Evolutionary conservation across 306 rosid genomes (phyloP), one percentile per base, ranked within the genome.

Genomic region (Pyrus betulifolia): DNA sequence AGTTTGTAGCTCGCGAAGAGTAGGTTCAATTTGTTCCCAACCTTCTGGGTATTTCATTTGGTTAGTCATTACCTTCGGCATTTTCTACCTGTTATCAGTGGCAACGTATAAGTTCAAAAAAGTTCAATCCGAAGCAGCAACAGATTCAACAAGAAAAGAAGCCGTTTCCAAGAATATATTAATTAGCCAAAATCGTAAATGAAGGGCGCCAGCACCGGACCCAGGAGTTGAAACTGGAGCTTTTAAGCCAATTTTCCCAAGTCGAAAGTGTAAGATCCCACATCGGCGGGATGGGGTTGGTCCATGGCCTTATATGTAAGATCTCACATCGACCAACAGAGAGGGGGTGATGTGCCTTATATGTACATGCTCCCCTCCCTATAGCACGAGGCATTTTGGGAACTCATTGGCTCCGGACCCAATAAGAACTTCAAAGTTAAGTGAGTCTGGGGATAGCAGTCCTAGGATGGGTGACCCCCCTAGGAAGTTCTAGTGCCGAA

Each of bases 21-120:
- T 82, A 62, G 84, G 85, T 68, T 85, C 85, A 55, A 85, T 78
- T 82, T 79, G 70, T 67, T 82, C 83, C 88, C 88, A 85, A 5
- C 85, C 88, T 25, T 75, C 76, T 15, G 88, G 85, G 70, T 78
- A 85, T 44, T 71, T 75, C 55, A 72, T 64, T 22, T 69, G 79
- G 81, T 79, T 84, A 30, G 85, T 81, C 81, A 67, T 84, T n/a
- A 81, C 85, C 71, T 81, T 84, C 1, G 88, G 83, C 88, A 84
- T 84, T 65, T 77, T 80, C 65, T 69, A 52, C 44, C 78, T 75
- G n/a, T 28, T 10, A 17, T 63, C 68, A 31, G 13, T 28, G 68
- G 68, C 68, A 30, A 31, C 31, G 30, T 63, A 63, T 28, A 17
- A 63, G 33, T 17, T 49, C 19, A 49, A 14, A 54, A 54, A 13